Evolutionary conservation across 2,329 filamentous ascomycete species (phyloP), one percentile per base, ranked within the genome.

Genomic region (Celoporthe dispersa): DNA sequence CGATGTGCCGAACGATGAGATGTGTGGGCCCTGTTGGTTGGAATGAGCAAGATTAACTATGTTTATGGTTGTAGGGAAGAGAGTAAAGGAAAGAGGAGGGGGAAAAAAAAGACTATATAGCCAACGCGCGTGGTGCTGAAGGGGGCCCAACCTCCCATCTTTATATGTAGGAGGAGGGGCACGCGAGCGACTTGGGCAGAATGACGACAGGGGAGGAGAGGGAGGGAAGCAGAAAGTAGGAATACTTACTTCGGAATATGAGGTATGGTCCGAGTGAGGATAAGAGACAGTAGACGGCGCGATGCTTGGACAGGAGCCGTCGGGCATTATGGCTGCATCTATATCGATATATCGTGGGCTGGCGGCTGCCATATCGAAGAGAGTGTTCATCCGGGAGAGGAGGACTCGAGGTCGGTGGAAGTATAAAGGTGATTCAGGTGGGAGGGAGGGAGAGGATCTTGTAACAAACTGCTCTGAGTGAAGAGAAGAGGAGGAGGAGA

Each of bases 1-100:
- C 63, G 80, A 79, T 66, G 78, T 76, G 76, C 78, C 79, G 75
- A 81, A 82, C 22, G 79, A 78, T 55, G 80, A 78, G 19, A 80
- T 76, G 73, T 79, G 74, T 57, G 79, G 78, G n/a, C 80, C 76
- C 74, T 79, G 74, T 70, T 63, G 74, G 75, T 61, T 39, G 53
- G 60, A 16, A 68, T 70, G 60, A 67, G 66, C 44, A 48, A 48
- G 19, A 22, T 22, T 66, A 22, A 62, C 14, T 57, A 48, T 28
- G 59, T 19, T 31, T 51, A 7, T 25, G 59, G 12, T 19, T 62
- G 19, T 28, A 35, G 22, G 66, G 41, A 39, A 61, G 35, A 22
- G n/a, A 67, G 37, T 51, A 63, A 48, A 25, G 12, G 7, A 48
- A 25, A 39, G 7, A 39, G 64, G 25, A 64, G 68, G 41, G 61